A percentile compares a stretch with the other conserved stretches of the same genome.
phyloP scores from a whole-genome alignment of 768 basidiomycete species.

The Suillus weaverae region DNA sequence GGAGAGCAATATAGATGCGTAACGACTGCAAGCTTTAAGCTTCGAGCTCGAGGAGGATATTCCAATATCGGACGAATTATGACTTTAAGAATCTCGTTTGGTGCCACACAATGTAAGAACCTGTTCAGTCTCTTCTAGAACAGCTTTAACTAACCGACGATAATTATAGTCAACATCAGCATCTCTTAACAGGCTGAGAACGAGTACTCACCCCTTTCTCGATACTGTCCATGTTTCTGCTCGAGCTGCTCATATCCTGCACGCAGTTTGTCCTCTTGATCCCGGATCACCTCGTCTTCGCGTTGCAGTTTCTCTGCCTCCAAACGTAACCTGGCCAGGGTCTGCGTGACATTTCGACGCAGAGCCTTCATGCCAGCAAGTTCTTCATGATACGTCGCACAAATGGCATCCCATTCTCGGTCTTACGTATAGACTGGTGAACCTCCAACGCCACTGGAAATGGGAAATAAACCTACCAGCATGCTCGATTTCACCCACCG shows the following conservation, averaged over 20 bases:
- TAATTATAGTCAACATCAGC: slow-evolving; percentile 12
- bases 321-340: slow-evolving; percentile 37
- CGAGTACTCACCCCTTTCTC: slow-evolving; percentile 37
- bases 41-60: background rate
- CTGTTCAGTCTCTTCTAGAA: slow-evolving; percentile 45
- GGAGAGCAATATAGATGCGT: background rate
- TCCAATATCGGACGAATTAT: background rate
- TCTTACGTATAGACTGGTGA: slow-evolving; percentile 36
- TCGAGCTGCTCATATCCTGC: slow-evolving; percentile 41
- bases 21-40: background rate
- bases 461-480: slow-evolving; percentile 30
- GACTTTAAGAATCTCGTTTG: slow-evolving; percentile 34
- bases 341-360: slow-evolving; percentile 50
- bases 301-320: slow-evolving; percentile 43
- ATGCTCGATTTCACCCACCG: slow-evolving; percentile 41
- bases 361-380: slow-evolving; percentile 57
- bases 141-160: slow-evolving; percentile 35
- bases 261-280: slow-evolving; percentile 42
- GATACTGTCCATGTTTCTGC: slow-evolving; percentile 41
- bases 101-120: slow-evolving; percentile 46
- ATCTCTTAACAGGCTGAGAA: background rate
- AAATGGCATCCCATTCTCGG: slow-evolving; percentile 58
- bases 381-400: slow-evolving; percentile 60
- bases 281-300: slow-evolving; percentile 41
- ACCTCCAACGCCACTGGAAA: background rate